phyloP scores from a whole-genome alignment of 164 flowering plant species.

The Nelumbo lutea region DNA sequence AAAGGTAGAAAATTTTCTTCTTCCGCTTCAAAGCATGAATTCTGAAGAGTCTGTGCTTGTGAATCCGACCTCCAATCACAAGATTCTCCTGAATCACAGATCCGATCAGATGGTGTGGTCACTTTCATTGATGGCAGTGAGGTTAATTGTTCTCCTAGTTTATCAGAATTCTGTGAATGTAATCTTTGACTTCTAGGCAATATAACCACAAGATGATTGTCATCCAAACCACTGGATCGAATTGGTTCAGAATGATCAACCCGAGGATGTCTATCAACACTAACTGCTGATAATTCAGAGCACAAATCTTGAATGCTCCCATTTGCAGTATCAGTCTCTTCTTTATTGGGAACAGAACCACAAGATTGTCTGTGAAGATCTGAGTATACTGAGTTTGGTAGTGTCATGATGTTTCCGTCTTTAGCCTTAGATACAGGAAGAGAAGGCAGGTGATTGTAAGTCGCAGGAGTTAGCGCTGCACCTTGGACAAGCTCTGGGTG shows the following conservation, averaged over 20 bases:
- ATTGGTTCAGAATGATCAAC: constrained; percentile 6
- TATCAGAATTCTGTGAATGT: constrained; percentile 14
- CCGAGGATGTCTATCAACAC: constrained; percentile 9
- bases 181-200: constrained; percentile 8
- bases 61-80: constrained; percentile 16
- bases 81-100: constrained; percentile 1
- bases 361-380: constrained; percentile 18
- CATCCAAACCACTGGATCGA: constrained; percentile 11
- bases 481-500: constrained; percentile 11
- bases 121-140: constrained; percentile 5
- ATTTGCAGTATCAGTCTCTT: constrained; percentile 21
- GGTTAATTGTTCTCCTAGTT: constrained; percentile 16
- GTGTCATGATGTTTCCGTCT: constrained; percentile 10
- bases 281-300: constrained; percentile 29
- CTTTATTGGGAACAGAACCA: constrained; percentile 18
- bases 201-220: constrained; percentile 12
- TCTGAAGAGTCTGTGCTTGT: constrained; percentile 6
- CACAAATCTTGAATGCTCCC: constrained; percentile 17
- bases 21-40: constrained; percentile 8
- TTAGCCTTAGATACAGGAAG: constrained; percentile 9
- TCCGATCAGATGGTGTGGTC: constrained; percentile 4
- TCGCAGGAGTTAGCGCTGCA: constrained; percentile 5
- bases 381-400: constrained; percentile 14
- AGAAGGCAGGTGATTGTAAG: constrained; percentile 7
- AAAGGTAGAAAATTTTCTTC: constrained; percentile 18